These are phyloP conservation scores for Cercophora sp. DNA, from an alignment of 495 filamentous ascomycete species.

Conservation along the genomic window DNA sequence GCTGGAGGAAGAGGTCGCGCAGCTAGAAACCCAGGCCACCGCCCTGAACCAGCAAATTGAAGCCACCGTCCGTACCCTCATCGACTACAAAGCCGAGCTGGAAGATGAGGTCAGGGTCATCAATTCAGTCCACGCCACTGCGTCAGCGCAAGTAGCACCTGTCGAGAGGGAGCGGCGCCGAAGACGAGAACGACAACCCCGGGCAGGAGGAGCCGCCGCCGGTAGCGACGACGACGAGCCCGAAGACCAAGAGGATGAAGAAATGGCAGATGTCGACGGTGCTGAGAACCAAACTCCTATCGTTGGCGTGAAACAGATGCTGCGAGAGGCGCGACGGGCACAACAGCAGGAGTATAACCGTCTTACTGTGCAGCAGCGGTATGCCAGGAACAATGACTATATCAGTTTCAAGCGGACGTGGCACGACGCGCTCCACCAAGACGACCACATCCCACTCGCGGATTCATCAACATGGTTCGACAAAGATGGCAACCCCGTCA, in stretches of 20 bases:
- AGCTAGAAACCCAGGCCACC: conserved; percentile 36
- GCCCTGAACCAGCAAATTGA: conserved; percentile 39
- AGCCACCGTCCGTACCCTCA: conserved; percentile 36
- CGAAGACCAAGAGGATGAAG: conserved; percentile 36
- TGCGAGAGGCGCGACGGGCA: conserved; percentile 33
- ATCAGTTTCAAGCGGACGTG: conserved; percentile 70
- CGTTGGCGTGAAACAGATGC: conserved; percentile 27
- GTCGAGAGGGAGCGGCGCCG: conserved; percentile 13
- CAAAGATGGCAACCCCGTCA: conserved; percentile 42
- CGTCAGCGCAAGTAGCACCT: conserved; percentile 34
- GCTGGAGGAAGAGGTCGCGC: conserved; percentile 32
- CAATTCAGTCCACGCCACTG: conserved; percentile 41
- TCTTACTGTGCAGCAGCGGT: conserved; percentile 46
- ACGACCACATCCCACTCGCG: conserved; percentile 61
- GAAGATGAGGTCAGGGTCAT: conserved; percentile 40
- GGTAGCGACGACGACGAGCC: conserved; percentile 21
- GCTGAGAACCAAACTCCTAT: conserved; percentile 15
- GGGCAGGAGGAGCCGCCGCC: too few species aligned
- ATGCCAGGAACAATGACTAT: conserved; percentile 76
- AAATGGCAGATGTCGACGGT: conserved; percentile 20
- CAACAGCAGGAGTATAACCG: conserved; percentile 36
- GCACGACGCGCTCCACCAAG: conserved; percentile 68
- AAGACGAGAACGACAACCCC: conserved; percentile 14
- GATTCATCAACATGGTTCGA: conserved; percentile 71
- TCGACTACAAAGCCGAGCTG: conserved; percentile 46